Evolutionary conservation across 805 yeast genomes (phyloP).

Genomic region (Kluyveromyces dobzhanskii): DNA sequence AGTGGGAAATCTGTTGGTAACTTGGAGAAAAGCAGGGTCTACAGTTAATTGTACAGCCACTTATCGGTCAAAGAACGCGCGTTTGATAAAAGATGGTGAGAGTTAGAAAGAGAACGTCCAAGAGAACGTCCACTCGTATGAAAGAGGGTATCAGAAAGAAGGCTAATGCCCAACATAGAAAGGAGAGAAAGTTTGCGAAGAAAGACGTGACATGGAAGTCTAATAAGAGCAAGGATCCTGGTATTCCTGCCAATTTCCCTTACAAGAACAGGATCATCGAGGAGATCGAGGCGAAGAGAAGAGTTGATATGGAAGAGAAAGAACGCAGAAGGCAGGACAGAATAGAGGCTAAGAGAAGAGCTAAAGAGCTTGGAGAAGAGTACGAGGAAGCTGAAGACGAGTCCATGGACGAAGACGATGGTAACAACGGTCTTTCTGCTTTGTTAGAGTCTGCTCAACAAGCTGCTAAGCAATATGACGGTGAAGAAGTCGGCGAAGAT

Average conservation of each 20-base stretch:
- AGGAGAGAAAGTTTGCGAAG: constrained; percentile 73
- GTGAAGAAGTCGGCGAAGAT: constrained; percentile 39
- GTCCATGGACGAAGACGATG: constrained; percentile 35
- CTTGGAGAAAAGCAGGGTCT: too few species aligned
- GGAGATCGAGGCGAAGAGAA: constrained; percentile 59
- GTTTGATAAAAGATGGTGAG: constrained; percentile 30
- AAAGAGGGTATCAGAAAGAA: constrained; percentile 95
- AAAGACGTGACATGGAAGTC: constrained; percentile 94
- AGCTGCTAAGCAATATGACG: constrained; percentile 71
- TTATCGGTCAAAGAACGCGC: too few species aligned
- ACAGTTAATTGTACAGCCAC: too few species aligned
- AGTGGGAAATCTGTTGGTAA: too few species aligned
- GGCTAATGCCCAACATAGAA: constrained; percentile 84
- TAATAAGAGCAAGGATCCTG: constrained; percentile 75
- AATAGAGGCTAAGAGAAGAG: constrained; percentile 32
- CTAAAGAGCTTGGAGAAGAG: constrained; percentile 31
- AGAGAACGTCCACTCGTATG: constrained; percentile 86
- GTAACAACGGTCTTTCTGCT: constrained; percentile 63
- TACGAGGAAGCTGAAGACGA: constrained; percentile 33
- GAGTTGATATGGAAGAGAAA: constrained; percentile 47
- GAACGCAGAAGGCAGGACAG: constrained; percentile 42
- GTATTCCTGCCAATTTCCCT: constrained; percentile 92
- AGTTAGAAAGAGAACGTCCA: constrained; percentile 61
- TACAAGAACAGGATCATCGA: constrained; percentile 76
- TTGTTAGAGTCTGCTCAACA: constrained; percentile 81